Base-by-base conservation (phyloP, 176 grass and related monocot species). In the Zoysia japonica region DNA sequence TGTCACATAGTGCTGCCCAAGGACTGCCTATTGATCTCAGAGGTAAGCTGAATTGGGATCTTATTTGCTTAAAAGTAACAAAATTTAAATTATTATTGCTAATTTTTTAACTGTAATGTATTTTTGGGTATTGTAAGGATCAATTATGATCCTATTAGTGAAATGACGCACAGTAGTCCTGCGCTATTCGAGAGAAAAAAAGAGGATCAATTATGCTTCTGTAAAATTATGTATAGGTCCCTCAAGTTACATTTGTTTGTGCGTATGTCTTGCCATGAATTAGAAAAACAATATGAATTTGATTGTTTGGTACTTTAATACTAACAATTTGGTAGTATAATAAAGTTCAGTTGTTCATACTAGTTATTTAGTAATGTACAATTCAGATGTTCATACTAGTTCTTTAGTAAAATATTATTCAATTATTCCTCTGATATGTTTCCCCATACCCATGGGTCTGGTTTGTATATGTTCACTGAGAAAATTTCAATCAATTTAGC, bases 21-120 rank as follows among this genome's bases (percentile, higher is more conserved):
- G 94, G 91, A 17, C 90, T 97, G 56, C 89, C 94, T 47, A 93
- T 97, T 77, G 91, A 97, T 83, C 88, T 97, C 52, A 88, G 76
- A 86, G 94, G 94, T 97, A 82, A 83, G 70, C 36, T 56, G 10
- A 44, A 51, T 2, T 41, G 36, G 52, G 8, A 48, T 74, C 67
- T 0, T 45, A 51, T 44, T 68, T 38, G 1, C 4, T 19, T 1
- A 66, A 7, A 54, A 15, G 9, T 65, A 0, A 19, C 47, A n/a
- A 11, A 20, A 74, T 17, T 8, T 7, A 28, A 1, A 65, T 85
- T 40, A 61, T 4, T 79, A 17, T 43, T 63, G 16, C 7, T 61
- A 46, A 28, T 28, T 28, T 28, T 28, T 28, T 51, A 46, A 12
- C 16, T 65, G 7, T 76, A 17, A 28, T 28, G 28, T 63, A 5